Evolutionary conservation across 2,329 filamentous ascomycete genomes (phyloP).

Genomic region (Curvularia lunata): DNA sequence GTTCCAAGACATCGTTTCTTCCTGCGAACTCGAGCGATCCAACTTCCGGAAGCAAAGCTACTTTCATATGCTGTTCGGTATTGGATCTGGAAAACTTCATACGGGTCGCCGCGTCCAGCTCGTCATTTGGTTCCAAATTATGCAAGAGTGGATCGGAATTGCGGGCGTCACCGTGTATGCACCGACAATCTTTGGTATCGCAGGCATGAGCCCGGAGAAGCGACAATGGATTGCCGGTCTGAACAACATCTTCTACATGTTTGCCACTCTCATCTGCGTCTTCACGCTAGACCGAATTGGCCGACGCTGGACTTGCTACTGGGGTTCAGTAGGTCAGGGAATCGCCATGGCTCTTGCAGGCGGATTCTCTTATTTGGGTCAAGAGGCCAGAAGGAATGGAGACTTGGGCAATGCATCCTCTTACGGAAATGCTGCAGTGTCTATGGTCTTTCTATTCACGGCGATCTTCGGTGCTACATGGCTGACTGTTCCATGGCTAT

Average conservation of each 20-base stretch:
- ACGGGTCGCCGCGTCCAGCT: slow-evolving; percentile 72
- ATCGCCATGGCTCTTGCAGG: slow-evolving; percentile 72
- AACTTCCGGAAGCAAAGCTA: slow-evolving; percentile 64
- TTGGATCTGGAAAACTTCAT: slow-evolving; percentile 69
- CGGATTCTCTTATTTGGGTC: slow-evolving; percentile 64
- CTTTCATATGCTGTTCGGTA: slow-evolving; percentile 69
- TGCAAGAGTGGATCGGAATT: slow-evolving; percentile 65
- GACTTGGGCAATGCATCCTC: slow-evolving; percentile 56
- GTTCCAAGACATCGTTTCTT: slow-evolving; percentile 70
- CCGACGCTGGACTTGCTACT: slow-evolving; percentile 71
- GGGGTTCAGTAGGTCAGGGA: slow-evolving; percentile 68
- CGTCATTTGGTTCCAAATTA: slow-evolving; percentile 73
- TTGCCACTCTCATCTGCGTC: slow-evolving; percentile 71
- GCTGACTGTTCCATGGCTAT: slow-evolving; percentile 64
- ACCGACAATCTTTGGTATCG: slow-evolving; percentile 68
- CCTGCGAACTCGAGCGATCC: slow-evolving; percentile 63
- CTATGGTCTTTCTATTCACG: slow-evolving; percentile 74
- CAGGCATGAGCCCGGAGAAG: slow-evolving; percentile 64
- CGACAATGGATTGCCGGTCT: slow-evolving; percentile 52
- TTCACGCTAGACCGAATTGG: slow-evolving; percentile 74
- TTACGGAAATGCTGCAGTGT: slow-evolving; percentile 69
- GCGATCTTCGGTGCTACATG: slow-evolving; percentile 69
- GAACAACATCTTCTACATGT: slow-evolving; percentile 64
- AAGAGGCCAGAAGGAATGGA: slow-evolving; percentile 56
- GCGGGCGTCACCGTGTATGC: slow-evolving; percentile 67